phyloP scores from a whole-genome alignment of 1,139 yeast genomes.

The Lodderomyces oxycetoniae region DNA sequence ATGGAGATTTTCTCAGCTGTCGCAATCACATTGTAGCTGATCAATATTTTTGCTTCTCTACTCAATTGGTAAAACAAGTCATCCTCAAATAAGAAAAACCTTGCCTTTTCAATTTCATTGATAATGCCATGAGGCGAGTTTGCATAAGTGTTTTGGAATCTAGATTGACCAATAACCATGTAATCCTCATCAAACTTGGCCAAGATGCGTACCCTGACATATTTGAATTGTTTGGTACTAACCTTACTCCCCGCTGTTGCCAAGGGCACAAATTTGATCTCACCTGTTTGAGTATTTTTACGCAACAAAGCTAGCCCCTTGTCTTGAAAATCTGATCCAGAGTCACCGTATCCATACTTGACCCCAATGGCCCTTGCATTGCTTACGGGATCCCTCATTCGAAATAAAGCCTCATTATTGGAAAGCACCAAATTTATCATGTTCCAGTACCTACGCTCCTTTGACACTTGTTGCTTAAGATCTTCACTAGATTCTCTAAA shows the following conservation, averaged over 20 bases:
- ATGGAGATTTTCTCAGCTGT: conserved; percentile 63
- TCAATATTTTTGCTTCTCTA: conserved; percentile 67
- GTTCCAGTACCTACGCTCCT: conserved; percentile 75
- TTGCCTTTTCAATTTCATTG: conserved; percentile 53
- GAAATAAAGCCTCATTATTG: conserved; percentile 68
- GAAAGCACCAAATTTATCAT: conserved; percentile 47
- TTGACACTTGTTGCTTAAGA: conserved; percentile 49
- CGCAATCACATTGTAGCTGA: conserved; percentile 69
- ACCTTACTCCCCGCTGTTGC: conserved; percentile 18
- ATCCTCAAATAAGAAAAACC: conserved; percentile 79
- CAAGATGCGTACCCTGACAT: conserved; percentile 50
- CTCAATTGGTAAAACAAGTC: conserved; percentile 70
- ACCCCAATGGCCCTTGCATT: conserved; percentile 60
- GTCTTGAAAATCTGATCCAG: conserved; percentile 75
- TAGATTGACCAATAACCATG: conserved; percentile 46
- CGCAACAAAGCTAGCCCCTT: conserved; percentile 70
- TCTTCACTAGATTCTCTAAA: conserved; percentile 50
- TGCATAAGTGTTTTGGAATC: conserved; percentile 22
- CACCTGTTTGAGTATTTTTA: conserved; percentile 32
- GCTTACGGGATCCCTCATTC: conserved; percentile 50
- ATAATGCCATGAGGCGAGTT: conserved; percentile 25
- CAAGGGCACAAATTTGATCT: conserved; percentile 31
- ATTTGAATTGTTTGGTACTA: conserved; percentile 31
- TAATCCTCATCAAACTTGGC: conserved; percentile 42
- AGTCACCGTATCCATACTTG: conserved; percentile 86